Percentiles rank a stretch among this genome's conserved stretches.
Conservation (phyloP, 1,284 basidiomycete genomes). For the Laetiporus sulphureus region DNA sequence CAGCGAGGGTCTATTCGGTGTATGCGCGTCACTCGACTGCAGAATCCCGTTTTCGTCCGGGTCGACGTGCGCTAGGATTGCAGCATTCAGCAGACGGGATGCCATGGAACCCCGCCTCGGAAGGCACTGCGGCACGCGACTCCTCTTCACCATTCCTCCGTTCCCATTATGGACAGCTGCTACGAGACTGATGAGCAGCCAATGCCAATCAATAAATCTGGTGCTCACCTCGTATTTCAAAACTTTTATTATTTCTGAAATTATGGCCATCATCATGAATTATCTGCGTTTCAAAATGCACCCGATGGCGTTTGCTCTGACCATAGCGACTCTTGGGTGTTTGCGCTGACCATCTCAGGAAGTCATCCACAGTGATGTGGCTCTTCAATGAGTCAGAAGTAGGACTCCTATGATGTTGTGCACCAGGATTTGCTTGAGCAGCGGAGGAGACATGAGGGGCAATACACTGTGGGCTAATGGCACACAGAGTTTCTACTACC, state of each 20-base stretch:
- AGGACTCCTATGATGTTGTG: neutral
- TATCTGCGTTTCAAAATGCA: too few relatives aligned
- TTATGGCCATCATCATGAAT: too few relatives aligned
- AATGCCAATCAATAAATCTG: neutral
- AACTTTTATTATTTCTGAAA: neutral
- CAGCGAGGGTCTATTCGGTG: too few relatives aligned
- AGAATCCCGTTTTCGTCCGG: too few relatives aligned
- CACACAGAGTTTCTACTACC: neutral
- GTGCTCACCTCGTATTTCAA: neutral
- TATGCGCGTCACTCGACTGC: too few relatives aligned
- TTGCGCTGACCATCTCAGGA: slow-evolving; percentile 5
- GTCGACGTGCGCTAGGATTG: neutral
- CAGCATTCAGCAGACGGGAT: neutral
- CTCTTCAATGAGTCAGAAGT: neutral
- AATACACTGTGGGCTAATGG: too few relatives aligned
- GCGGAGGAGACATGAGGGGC: too few relatives aligned
- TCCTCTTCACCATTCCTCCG: neutral
- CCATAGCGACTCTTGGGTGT: neutral
- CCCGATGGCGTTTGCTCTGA: neutral
- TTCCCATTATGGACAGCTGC: neutral
- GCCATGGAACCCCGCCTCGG: neutral
- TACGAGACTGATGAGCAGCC: neutral
- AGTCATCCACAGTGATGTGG: slow-evolving; percentile 4
- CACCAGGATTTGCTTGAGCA: too few relatives aligned
- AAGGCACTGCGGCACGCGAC: neutral